Percentiles rank a stretch among this genome's conserved stretches.
Evolutionary conservation across 805 yeast species (phyloP).

Genomic region (Metschnikowia kofuensis): DNA sequence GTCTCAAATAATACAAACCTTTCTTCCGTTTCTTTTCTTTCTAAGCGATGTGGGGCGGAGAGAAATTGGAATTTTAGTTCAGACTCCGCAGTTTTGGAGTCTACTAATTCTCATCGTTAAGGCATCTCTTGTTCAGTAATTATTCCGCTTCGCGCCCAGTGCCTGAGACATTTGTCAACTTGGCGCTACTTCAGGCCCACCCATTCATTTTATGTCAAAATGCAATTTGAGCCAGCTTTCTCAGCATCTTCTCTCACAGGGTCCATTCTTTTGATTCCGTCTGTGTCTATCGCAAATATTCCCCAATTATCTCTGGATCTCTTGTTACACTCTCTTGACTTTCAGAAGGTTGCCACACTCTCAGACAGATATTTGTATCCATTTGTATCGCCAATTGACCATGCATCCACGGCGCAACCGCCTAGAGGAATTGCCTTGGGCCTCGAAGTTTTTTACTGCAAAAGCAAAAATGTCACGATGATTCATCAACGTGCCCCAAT

Average conservation of each 20-base stretch:
- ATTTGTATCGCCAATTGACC: conserved; percentile 77
- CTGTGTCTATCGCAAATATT: conserved; percentile 84
- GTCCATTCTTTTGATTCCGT: conserved; percentile 63
- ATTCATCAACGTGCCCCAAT: conserved; percentile 84
- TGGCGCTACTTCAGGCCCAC: no score
- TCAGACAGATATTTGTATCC: conserved; percentile 70
- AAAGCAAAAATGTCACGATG: conserved; percentile 44
- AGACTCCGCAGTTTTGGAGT: no score
- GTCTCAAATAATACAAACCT: no score
- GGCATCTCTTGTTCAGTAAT: no score
- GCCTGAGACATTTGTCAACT: no score
- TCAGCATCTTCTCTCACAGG: conserved; percentile 14
- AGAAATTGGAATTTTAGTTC: no score
- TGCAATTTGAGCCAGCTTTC: conserved; percentile 8
- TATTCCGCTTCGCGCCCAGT: no score
- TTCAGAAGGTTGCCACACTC: conserved; percentile 51
- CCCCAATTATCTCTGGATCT: conserved; percentile 82
- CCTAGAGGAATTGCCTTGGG: conserved; percentile 52
- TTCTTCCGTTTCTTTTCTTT: no score
- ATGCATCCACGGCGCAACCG: conserved; percentile 14
- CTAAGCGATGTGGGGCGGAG: no score
- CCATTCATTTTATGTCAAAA: background rate
- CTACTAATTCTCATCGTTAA: no score
- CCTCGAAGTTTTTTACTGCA: conserved; percentile 59
- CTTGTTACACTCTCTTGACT: conserved; percentile 58